Percentiles rank a stretch among this genome's conserved stretches.
Evolutionary conservation across 495 filamentous ascomycete genomes (phyloP).

Genomic region (Bathelium albidoporum): DNA sequence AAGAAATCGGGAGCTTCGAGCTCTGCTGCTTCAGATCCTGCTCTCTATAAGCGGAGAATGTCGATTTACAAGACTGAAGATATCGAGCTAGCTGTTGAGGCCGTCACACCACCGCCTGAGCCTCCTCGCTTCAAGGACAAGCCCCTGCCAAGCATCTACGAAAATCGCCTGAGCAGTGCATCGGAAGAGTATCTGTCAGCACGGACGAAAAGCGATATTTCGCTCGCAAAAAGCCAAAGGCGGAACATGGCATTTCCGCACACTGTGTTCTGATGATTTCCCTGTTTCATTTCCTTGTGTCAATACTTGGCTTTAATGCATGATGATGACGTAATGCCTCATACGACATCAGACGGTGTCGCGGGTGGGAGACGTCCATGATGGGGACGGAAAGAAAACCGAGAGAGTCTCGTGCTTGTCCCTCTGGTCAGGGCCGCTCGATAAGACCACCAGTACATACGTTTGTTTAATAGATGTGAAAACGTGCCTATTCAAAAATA

Average conservation of each 20-base stretch:
- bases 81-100: not conserved
- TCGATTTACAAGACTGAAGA: not conserved
- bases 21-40: not conserved
- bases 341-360: not conserved
- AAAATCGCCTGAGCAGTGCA: not conserved
- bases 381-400: not conserved
- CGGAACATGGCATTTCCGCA: not conserved
- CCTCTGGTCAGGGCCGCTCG: no score
- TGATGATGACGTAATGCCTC: not conserved
- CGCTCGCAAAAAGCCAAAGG: not conserved
- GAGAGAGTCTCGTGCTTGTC: not conserved
- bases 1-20: not conserved
- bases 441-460: no score
- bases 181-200: not conserved
- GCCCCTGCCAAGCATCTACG: not conserved
- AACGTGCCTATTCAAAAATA: no score
- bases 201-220: not conserved
- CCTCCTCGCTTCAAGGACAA: not conserved
- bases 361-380: not conserved
- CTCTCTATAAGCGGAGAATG: not conserved
- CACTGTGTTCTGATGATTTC: not conserved
- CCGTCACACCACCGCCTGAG: not conserved
- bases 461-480: no score
- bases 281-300: not conserved
- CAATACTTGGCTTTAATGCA: not conserved